Evolutionary conservation across 2,329 filamentous ascomycete genomes (phyloP).

Genomic region (Chrysoporthe cubensis): DNA sequence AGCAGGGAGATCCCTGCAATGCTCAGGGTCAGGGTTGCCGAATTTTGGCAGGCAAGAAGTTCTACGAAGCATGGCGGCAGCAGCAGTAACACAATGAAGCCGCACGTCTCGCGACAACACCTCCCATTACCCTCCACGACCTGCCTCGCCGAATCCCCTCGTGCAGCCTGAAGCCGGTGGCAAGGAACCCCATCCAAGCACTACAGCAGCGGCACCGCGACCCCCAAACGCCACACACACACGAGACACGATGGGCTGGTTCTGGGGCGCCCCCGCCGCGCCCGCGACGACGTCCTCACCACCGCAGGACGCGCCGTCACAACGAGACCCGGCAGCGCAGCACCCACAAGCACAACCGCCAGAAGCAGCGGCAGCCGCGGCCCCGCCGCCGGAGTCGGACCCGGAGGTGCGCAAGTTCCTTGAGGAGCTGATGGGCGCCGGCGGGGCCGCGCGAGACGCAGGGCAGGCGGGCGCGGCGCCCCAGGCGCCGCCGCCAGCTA

Average conservation of each 20-base stretch:
- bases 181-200: not conserved
- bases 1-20: too few species aligned
- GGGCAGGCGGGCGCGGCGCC: not conserved
- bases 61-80: not conserved
- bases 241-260: slow-evolving; percentile 61
- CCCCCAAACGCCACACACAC: not conserved
- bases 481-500: slow-evolving; percentile 24
- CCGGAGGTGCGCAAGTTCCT: slow-evolving; percentile 60
- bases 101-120: not conserved
- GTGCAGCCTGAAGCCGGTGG: not conserved
- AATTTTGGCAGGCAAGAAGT: slow-evolving; percentile 1
- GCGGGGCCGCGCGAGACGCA: slow-evolving; percentile 5
- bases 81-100: too few species aligned
- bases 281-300: slow-evolving; percentile 38
- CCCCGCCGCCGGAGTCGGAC: slow-evolving; percentile 40
- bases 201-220: not conserved
- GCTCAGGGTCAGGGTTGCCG: not conserved
- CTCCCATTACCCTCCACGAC: too few species aligned
- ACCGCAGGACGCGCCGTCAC: slow-evolving; percentile 25
- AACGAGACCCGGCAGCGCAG: not conserved
- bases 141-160: not conserved
- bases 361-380: slow-evolving; percentile 16
- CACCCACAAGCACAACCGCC: slow-evolving; percentile 18
- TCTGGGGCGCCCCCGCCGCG: slow-evolving; percentile 54
- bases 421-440: slow-evolving; percentile 25